Percentiles rank a stretch among this genome's conserved stretches.
phyloP scores from a whole-genome alignment of 208 protist species.

The Tritrichomonas foetus region DNA sequence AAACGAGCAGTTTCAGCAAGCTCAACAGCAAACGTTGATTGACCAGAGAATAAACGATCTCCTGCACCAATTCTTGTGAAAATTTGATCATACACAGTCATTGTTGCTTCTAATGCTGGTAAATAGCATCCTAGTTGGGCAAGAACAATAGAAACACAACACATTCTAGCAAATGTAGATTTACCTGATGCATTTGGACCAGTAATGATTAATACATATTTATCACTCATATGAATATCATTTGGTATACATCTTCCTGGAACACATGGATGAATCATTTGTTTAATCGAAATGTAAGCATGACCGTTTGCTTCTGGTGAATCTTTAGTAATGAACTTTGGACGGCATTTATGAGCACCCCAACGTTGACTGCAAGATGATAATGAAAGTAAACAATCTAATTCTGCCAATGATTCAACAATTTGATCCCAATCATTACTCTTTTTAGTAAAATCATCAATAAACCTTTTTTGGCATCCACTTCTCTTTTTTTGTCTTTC shows the following conservation, averaged over 20 bases:
- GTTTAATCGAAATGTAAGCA: background rate
- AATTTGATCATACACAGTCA: constrained; percentile 79
- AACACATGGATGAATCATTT: constrained; percentile 42
- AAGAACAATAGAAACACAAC: constrained; percentile 68
- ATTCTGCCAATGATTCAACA: constrained; percentile 45
- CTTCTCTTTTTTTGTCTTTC: constrained; percentile 34
- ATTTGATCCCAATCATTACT: constrained; percentile 37
- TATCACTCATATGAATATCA: constrained; percentile 43
- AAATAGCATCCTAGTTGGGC: constrained; percentile 87
- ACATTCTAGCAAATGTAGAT: constrained; percentile 79
- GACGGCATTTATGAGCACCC: background rate
- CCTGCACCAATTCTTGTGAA: constrained; percentile 76
- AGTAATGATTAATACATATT: constrained; percentile 66
- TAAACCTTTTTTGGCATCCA: constrained; percentile 38
- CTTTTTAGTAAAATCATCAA: constrained; percentile 44
- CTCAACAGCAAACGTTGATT: constrained; percentile 95
- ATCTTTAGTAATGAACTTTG: background rate
- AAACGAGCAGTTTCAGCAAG: constrained; percentile 74
- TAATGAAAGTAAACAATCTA: constrained; percentile 49
- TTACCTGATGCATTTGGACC: constrained; percentile 98
- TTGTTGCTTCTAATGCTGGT: constrained; percentile 53
- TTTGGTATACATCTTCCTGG: constrained; percentile 48
- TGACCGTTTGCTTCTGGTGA: background rate
- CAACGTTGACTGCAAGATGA: background rate
- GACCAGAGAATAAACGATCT: constrained; percentile 75